Percentiles rank a stretch among this genome's conserved stretches.
Conservation (phyloP, 805 yeast species). For the Clavispora santaluciae region DNA sequence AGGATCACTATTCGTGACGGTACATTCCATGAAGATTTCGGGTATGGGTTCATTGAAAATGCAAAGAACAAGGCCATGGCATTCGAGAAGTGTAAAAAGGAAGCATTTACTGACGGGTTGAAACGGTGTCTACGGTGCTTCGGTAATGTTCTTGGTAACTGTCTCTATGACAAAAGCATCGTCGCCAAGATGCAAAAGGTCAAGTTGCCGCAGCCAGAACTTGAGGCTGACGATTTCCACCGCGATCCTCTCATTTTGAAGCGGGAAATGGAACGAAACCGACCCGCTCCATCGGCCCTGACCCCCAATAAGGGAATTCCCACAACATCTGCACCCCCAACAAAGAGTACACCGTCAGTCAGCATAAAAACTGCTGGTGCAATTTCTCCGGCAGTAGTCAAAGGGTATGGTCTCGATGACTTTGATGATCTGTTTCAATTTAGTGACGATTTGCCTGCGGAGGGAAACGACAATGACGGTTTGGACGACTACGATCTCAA, state of each 20-base stretch:
- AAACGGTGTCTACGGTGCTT: constrained; percentile 76
- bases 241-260: constrained; percentile 32
- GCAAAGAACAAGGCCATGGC: constrained; percentile 69
- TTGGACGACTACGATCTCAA: constrained; percentile 23
- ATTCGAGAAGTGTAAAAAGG: constrained; percentile 75
- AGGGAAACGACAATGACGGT: constrained; percentile 16
- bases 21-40: constrained; percentile 72
- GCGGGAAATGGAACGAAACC: constrained; percentile 20
- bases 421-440: constrained; percentile 38
- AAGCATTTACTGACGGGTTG: constrained; percentile 79
- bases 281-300: constrained; percentile 1
- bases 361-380: not conserved
- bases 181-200: constrained; percentile 47
- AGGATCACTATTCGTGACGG: constrained; percentile 76
- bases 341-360: not conserved
- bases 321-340: not conserved
- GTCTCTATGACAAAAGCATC: constrained; percentile 74
- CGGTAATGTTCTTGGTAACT: constrained; percentile 77
- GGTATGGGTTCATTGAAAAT: constrained; percentile 70
- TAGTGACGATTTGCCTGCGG: constrained; percentile 35
- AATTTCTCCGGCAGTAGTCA: constrained; percentile 7
- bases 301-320: not conserved
- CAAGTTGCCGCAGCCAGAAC: constrained; percentile 23
- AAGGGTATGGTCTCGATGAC: constrained; percentile 21
- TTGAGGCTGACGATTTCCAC: constrained; percentile 29